Base-by-base conservation (phyloP, 2,329 filamentous ascomycete genomes). In the Dactylellina haptotyla region DNA sequence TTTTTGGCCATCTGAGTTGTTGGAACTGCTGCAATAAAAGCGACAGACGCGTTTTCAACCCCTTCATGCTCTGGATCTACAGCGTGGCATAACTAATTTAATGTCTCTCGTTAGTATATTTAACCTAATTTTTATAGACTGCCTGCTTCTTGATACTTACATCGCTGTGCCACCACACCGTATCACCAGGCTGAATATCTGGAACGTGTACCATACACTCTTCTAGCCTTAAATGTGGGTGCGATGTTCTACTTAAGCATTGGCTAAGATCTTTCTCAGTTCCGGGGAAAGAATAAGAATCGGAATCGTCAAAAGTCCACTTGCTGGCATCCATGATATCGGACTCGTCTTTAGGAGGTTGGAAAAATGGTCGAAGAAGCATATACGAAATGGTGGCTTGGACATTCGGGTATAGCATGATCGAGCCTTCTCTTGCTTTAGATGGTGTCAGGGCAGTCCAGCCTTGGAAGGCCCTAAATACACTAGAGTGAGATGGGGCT, bases 331-430 rank as follows among this genome's bases (percentile, higher is more conserved):
- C 67, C 67, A 72, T 64, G 18, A 59, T 65, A 34, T 72, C 67
- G 1, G 43, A 26, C 12, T 65, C 46, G 16, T 61, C 75, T 4
- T 65, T 48, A 0, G 81, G 82, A 1, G 80, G 79, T 18, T 58
- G 67, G 77, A 83, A 83, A 69, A 83, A 83, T 0, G 82, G 82
- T 9, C 82, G 78, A n/a, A 83, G 78, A 6, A 83, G 75, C 46
- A 83, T 66, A 63, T 83, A 84, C 1, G 81, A 80, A 10, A 83
- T 79, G 12, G 78, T 78, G 2, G 75, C 77, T 6, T 77, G 77
- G 18, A 83, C 77, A 64, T 82, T 80, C 0, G 82, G 82, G 59
- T 81, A 82, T 3, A 84, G 62, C 70, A 83, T 76, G 26, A 84
- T 70, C 1, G 79, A 81, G 9, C 82, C 82, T 69, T 82, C 80